Evolutionary conservation across 148 eudicot species (phyloP), one percentile per base, ranked within the genome.

Genomic region (Rhododendron ferrugineum): DNA sequence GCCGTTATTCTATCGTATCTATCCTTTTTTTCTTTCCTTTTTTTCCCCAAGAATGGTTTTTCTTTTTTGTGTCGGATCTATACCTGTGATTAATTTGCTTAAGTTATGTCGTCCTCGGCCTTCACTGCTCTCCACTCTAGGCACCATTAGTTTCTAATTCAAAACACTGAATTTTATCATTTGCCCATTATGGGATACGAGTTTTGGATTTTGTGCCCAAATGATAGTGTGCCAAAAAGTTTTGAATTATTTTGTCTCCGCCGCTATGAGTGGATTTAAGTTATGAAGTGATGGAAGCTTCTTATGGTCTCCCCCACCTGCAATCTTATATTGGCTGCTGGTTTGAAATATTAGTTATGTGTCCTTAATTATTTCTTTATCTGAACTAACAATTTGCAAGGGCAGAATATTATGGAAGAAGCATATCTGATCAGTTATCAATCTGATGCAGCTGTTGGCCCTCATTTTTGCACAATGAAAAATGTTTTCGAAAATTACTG

Each of bases 81-180:
- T 34, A 52, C 44, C 80, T 66, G 84, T 87, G 72, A 13, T 46
- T 20, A 68, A 77, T 56, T 8, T 70, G 13, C 37, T 77, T 82
- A 49, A 13, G 36, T 37, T 32, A 50, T 50, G 2, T 49, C 66
- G 26, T 49, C 66, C 62, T n/a, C 20, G 37, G 5, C 70, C 77
- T 68, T 52, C 46, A 46, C 6, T 83, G 62, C 52, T 83, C 32
- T 26, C 58, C 78, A 66, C 16, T 83, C 22, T 70, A 62, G 49
- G 56, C 84, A 70, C n/a, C 60, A 28, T 46, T 47, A 9, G 11
- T 83, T 15, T 42, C 26, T 40, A 46, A 44, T 37, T 36, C 22
- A 32, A 34, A 26, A 68, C 14, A 68, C 14, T 16, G 78, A 73
- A 32, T 73, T 73, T 34, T 73, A 15, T 73, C 78, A 36, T 36